Percentiles rank a stretch among this genome's conserved stretches.
Conservation (phyloP, 1,284 basidiomycete genomes). For the Butyriboletus appendiculatus region DNA sequence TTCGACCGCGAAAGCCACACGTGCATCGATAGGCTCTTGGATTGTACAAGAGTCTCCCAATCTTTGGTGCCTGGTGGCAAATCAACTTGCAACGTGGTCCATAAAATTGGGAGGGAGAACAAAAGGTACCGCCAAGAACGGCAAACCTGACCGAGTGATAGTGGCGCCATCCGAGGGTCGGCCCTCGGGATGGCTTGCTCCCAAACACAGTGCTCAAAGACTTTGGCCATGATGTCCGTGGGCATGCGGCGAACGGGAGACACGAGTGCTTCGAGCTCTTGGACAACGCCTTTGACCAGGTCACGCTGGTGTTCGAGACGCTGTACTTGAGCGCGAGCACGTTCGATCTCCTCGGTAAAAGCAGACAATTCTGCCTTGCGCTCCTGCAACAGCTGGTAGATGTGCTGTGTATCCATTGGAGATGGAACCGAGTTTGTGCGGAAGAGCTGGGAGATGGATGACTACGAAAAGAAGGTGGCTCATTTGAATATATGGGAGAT, state of each 20-base stretch:
- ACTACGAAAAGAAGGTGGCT: conserved; percentile 1
- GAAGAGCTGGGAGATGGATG: conserved; percentile 32
- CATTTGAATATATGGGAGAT: background rate
- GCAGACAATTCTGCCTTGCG: conserved; percentile 14
- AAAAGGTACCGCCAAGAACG: conserved; percentile 32
- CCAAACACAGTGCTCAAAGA: conserved; percentile 27
- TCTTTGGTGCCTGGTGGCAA: conserved; percentile 20
- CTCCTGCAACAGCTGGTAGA: conserved; percentile 20
- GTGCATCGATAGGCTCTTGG: conserved; percentile 30
- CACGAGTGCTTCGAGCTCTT: conserved; percentile 31
- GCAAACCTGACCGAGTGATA: conserved; percentile 33
- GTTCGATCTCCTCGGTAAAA: conserved; percentile 22
- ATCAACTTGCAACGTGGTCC: conserved; percentile 26
- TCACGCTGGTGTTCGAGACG: conserved; percentile 23
- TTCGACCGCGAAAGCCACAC: conserved; percentile 34
- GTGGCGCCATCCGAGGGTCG: conserved; percentile 18
- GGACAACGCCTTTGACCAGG: conserved; percentile 14
- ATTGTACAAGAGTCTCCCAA: conserved; percentile 31
- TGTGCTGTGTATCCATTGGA: conserved; percentile 16
- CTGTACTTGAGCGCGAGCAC: conserved; percentile 20
- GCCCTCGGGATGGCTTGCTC: conserved; percentile 9
- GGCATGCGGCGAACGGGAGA: conserved; percentile 36
- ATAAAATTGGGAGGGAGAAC: conserved; percentile 31
- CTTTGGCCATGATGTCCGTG: conserved; percentile 29
- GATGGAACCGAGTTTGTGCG: conserved; percentile 31